Evolutionary conservation across 2,329 filamentous ascomycete genomes (phyloP), one percentile per base, ranked within the genome.

Genomic region (Colletotrichum sp.): DNA sequence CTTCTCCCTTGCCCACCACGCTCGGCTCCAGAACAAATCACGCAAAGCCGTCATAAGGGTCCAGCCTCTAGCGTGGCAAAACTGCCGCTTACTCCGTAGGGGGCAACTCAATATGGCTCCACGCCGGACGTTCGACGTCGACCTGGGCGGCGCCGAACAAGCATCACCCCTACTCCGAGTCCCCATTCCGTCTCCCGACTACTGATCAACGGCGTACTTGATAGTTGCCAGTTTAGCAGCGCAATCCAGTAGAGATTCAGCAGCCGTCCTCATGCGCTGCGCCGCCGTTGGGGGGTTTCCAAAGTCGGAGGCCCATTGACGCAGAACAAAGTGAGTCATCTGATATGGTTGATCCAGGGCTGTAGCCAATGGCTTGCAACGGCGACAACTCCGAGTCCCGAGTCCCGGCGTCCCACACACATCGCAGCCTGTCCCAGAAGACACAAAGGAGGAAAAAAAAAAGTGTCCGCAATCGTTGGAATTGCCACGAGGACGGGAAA

Each of bases 151-250:
- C 69, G 43, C 43, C 63, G 69, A 73, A 73, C 73, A 75, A 58
- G 73, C 73, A 75, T 75, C 36, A 75, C 43, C 69, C 73, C 73
- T 75, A 75, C 73, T 73, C 69, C 62, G 67, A 14, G 55, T 68
- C 63, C 43, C 63, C 69, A 68, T 75, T 28, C 59, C 34, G 34
- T 21, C 63, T 28, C 63, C n/a, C 62, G 38, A 56, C 30, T 12
- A 63, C 62, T 43, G 32, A 34, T 34, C 21, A 13, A 52, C 26
- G 18, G 28, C 16, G n/a, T 9, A 62, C 36, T 62, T 21, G 30
- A 30, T 10, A 26, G 18, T 34, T n/a, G 21, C n/a, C n/a, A 24
- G 16, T 73, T n/a, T 48, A n/a, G 18, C 26, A 55, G 32, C 34
- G 18, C 26, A 43, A 26, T 16, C 69, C 55, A 38, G 21, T 36